Percentiles rank a stretch among this genome's conserved stretches.
Evolutionary conservation across 2,329 filamentous ascomycete genomes (phyloP).

Genomic region (Rhynchosporium graminicola): DNA sequence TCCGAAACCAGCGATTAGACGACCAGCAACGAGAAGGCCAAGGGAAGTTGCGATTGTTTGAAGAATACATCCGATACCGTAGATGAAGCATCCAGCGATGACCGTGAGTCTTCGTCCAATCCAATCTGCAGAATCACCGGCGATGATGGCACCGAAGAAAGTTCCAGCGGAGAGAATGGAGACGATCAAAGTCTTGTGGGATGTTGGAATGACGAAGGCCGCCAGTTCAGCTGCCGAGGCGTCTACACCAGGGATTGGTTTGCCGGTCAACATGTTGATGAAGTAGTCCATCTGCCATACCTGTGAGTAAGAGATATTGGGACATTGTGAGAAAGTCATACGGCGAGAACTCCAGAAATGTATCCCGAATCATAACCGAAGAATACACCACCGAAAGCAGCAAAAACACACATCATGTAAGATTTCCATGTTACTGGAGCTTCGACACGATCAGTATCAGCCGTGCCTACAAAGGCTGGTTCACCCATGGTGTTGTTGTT

Average conservation of each 20-base stretch:
- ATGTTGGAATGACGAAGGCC: constrained; percentile 54
- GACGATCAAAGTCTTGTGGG: constrained; percentile 51
- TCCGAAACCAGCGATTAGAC: constrained; percentile 73
- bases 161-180: constrained; percentile 71
- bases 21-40: constrained; percentile 62
- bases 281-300: constrained; percentile 29
- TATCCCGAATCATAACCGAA: constrained; percentile 74
- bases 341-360: constrained; percentile 64
- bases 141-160: constrained; percentile 64
- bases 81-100: constrained; percentile 32
- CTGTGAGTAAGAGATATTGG: too few species aligned
- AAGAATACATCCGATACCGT: constrained; percentile 32
- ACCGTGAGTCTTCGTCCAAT: constrained; percentile 41
- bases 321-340: background rate
- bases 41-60: constrained; percentile 39
- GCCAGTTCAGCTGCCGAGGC: constrained; percentile 19
- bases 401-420: constrained; percentile 68
- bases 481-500: constrained; percentile 26
- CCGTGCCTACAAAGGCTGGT: constrained; percentile 31
- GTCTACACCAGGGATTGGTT: constrained; percentile 22
- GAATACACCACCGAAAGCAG: constrained; percentile 60
- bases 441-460: constrained; percentile 61
- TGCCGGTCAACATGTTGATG: constrained; percentile 25
- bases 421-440: constrained; percentile 68
- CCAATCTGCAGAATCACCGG: constrained; percentile 43